phyloP scores from a whole-genome alignment of 306 rosid species.

The Cucurbita ficifolia region DNA sequence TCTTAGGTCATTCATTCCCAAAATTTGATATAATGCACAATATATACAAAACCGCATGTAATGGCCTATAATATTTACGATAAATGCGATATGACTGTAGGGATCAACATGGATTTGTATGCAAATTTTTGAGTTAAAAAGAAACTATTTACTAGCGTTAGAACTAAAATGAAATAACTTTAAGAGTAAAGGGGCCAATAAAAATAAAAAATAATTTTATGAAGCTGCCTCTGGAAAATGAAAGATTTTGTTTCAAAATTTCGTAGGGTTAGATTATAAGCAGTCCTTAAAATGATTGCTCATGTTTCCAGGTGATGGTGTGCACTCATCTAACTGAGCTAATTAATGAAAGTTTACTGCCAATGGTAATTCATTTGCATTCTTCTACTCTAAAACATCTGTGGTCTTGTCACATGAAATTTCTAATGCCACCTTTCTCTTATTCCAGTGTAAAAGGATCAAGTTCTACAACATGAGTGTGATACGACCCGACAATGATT shows the following conservation, averaged over 20 bases:
- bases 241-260: background rate
- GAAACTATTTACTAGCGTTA: background rate
- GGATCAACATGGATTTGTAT: background rate
- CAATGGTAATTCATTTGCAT: conserved; percentile 30
- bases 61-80: background rate
- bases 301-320: conserved; percentile 53
- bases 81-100: background rate
- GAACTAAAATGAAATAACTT: background rate
- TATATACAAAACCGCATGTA: background rate
- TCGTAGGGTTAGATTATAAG: background rate
- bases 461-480: conserved; percentile 78
- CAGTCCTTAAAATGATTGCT: background rate
- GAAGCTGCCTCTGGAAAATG: background rate
- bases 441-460: conserved; percentile 63
- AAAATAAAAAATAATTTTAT: background rate
- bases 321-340: conserved; percentile 93
- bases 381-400: conserved; percentile 8
- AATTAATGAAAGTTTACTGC: conserved; percentile 50
- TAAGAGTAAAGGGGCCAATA: background rate
- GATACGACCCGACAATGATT: conserved; percentile 54
- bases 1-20: background rate
- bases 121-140: background rate
- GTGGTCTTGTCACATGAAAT: background rate
- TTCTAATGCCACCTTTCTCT: background rate
- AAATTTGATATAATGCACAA: background rate